Evolutionary conservation across 2,329 filamentous ascomycete genomes (phyloP).

Genomic region (Hypocrella siamensis): DNA sequence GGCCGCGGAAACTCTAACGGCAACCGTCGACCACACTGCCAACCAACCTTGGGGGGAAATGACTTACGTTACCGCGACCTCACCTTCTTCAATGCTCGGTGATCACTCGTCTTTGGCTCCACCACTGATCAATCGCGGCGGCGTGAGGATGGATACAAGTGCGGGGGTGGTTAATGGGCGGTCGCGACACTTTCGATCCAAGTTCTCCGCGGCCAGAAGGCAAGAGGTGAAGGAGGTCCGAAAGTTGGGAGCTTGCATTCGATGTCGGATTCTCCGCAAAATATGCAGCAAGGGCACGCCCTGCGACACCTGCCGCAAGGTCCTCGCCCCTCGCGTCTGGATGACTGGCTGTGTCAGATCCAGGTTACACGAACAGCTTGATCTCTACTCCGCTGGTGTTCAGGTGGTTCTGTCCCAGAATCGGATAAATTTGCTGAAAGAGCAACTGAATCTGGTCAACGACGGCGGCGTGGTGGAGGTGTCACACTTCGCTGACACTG

Average conservation of each 20-base stretch:
- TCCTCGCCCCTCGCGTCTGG: conserved; percentile 50
- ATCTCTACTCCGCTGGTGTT: conserved; percentile 47
- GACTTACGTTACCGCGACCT: conserved; percentile 27
- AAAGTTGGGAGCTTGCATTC: conserved; percentile 48
- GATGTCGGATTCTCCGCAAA: conserved; percentile 50
- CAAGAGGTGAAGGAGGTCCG: conserved; percentile 51
- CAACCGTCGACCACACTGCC: conserved; percentile 9
- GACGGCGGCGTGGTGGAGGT: conserved; percentile 37
- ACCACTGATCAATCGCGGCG: conserved; percentile 22
- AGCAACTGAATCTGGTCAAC: conserved; percentile 30
- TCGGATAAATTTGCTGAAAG: conserved; percentile 39
- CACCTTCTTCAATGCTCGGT: conserved; percentile 14
- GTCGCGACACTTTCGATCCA: conserved; percentile 36
- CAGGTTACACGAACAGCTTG: conserved; percentile 43
- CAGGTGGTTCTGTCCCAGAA: conserved; percentile 47
- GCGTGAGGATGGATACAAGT: conserved; percentile 36
- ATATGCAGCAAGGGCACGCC: conserved; percentile 49
- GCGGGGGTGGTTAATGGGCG: conserved; percentile 27
- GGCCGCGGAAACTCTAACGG: conserved; percentile 9
- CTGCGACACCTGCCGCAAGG: conserved; percentile 47
- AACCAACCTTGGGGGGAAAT: conserved; percentile 37
- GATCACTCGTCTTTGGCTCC: conserved; percentile 16
- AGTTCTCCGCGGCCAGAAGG: conserved; percentile 41
- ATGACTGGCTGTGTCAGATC: conserved; percentile 47
- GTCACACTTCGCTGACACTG: conserved; percentile 40